Conservation (phyloP, 1,284 basidiomycete species). For the Pyrrhoderma noxium region DNA sequence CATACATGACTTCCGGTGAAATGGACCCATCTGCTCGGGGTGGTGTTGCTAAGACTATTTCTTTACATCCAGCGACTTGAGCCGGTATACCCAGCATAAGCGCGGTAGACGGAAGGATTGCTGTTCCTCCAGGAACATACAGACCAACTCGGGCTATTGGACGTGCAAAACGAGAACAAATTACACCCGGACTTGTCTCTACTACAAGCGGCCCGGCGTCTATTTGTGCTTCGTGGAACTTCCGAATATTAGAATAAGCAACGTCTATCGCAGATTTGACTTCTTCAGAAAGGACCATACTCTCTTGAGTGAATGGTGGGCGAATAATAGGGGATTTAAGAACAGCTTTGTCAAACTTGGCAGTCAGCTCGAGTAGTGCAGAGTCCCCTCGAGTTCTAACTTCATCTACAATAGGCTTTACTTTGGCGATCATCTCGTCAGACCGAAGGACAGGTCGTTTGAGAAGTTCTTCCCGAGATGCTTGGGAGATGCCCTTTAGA, state of each 20-base stretch:
- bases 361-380: constrained; percentile 84
- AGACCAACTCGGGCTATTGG: constrained; percentile 93
- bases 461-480: constrained; percentile 67
- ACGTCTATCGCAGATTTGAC: constrained; percentile 84
- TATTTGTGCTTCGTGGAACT: constrained; percentile 84
- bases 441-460: constrained; percentile 90
- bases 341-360: constrained; percentile 84
- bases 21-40: constrained; percentile 86
- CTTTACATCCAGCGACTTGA: constrained; percentile 92
- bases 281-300: constrained; percentile 50
- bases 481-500: constrained; percentile 44
- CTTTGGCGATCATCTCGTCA: constrained; percentile 90
- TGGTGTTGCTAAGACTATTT: constrained; percentile 92
- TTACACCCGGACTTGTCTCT: constrained; percentile 97
- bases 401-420: constrained; percentile 89
- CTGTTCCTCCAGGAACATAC: constrained; percentile 97
- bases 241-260: constrained; percentile 89
- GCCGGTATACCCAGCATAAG: constrained; percentile 98
- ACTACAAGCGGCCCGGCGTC: constrained; percentile 70
- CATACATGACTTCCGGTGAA: constrained; percentile 93
- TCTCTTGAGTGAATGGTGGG: constrained; percentile 59
- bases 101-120: constrained; percentile 93
- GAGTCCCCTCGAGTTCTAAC: constrained; percentile 82
- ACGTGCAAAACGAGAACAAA: constrained; percentile 89
- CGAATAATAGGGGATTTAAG: constrained; percentile 56